Evolutionary conservation across 306 rosid genomes (phyloP), one percentile per base, ranked within the genome.

Genomic region (Cajanus cajan): DNA sequence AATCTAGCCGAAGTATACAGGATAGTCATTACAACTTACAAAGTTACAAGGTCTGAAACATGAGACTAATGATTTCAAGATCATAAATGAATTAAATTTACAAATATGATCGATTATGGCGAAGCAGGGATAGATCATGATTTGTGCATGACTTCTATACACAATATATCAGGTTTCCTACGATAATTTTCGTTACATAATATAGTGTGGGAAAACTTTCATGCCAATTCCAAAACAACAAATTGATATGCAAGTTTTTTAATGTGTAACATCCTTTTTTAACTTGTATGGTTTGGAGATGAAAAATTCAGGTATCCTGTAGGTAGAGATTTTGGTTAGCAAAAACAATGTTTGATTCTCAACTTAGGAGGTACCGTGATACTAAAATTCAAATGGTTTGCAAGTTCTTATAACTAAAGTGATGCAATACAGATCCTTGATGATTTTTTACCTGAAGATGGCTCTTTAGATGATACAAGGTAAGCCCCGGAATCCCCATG

Each of bases 401-500:
- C 74, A 31, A 45, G 40, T 33, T 52, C 11, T 45, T 59, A 62
- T 68, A 39, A 47, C 25, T 44, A 50, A 25, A 61, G 33, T 7
- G 65, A 50, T 58, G 24, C 22, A 18, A 68, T 11, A 37, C 24
- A 55, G n/a, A 68, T 15, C 58, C 61, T 4, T 45, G 25, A 31
- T 51, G 78, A 31, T 80, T 66, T 65, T 65, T 85, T 80, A 94
- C 98, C 97, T 95, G 98, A 63, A 95, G 98, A 90, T 95, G 98
- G 72, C 98, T 92, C 87, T 95, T 95, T 13, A 95, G 87, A 84
- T 95, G 98, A 82, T 95, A 95, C 36, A 92, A 84, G 28, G 98
- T 95, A 69, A 95, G 98, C 25, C 98, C 98, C 0, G 93, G 91
- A 84, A 95, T 91, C 36, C 98, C 94, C 98, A 95, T 95, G 73